Percentiles rank a stretch among this genome's conserved stretches.
These are phyloP conservation scores for Lantana camara DNA, from an alignment of 257 asterid genomes.

Conservation along the genomic window DNA sequence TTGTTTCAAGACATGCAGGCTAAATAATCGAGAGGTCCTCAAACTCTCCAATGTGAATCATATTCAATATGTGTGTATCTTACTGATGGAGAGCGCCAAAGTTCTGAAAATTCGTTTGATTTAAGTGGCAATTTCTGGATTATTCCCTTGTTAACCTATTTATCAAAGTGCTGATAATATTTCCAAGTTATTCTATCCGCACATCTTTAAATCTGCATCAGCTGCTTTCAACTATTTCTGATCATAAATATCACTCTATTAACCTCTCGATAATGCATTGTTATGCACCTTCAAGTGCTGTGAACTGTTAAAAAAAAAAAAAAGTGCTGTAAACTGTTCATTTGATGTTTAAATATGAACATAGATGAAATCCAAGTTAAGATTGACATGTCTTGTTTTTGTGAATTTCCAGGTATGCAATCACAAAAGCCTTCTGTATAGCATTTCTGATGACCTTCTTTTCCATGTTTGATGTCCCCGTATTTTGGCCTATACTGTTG, in stretches of 20 bases:
- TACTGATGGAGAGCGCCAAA: not conserved
- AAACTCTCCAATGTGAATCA: not conserved
- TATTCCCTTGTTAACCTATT: too few relatives aligned
- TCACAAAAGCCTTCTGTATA: slow-evolving; percentile 83
- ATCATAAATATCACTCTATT: not conserved
- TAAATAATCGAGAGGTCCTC: not conserved
- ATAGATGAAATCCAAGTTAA: slow-evolving; percentile 6
- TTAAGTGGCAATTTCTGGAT: not conserved
- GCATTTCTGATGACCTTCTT: slow-evolving; percentile 88
- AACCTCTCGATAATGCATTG: not conserved
- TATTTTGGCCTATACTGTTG: slow-evolving; percentile 88
- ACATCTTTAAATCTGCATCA: not conserved
- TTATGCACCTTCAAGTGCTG: not conserved
- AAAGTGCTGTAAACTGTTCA: too few relatives aligned
- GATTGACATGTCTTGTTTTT: slow-evolving; percentile 9
- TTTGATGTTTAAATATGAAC: too few relatives aligned
- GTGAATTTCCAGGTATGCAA: slow-evolving; percentile 76
- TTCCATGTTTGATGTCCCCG: slow-evolving; percentile 88
- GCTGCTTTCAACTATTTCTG: not conserved
- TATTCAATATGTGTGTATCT: not conserved
- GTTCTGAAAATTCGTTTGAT: not conserved
- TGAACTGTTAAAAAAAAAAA: too few relatives aligned
- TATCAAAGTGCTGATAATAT: not conserved
- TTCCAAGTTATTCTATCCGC: not conserved
- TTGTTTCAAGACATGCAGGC: not conserved